These are phyloP conservation scores for Puya raimondii DNA, from an alignment of 176 grass and related monocot species.

Conservation along the genomic window DNA sequence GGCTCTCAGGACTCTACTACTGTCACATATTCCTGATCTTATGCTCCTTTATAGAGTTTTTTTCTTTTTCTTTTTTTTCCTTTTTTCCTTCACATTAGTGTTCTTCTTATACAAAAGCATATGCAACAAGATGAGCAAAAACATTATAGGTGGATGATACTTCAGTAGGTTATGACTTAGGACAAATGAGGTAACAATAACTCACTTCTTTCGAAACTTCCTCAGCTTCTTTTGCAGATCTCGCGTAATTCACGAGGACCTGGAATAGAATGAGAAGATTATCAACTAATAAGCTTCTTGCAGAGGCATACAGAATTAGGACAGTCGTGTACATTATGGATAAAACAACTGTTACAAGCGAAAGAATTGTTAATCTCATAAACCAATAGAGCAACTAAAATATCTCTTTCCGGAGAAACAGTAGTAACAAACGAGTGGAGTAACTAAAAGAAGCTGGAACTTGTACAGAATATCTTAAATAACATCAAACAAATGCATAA, in stretches of 20 bases:
- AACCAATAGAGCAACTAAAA: no score
- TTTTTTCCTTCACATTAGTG: not conserved
- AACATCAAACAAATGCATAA: no score
- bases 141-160: not conserved
- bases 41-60: no score
- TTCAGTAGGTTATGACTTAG: not conserved
- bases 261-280: conserved; percentile 27
- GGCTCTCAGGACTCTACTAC: no score
- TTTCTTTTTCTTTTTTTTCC: no score
- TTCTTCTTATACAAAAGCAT: not conserved
- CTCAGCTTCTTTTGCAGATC: conserved; percentile 92
- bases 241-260: conserved; percentile 95
- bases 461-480: no score
- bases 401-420: no score
- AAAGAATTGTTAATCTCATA: not conserved
- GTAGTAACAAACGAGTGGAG: no score
- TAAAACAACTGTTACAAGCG: not conserved
- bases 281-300: conserved; percentile 6
- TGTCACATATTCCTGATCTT: no score
- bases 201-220: conserved; percentile 85
- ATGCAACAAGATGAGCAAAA: not conserved
- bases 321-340: conserved; percentile 3
- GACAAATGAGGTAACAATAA: conserved; percentile 7
- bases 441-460: no score
- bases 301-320: not conserved